Conservation (phyloP, 1,284 basidiomycete genomes). For the Cutaneotrichosporon cutaneum region DNA sequence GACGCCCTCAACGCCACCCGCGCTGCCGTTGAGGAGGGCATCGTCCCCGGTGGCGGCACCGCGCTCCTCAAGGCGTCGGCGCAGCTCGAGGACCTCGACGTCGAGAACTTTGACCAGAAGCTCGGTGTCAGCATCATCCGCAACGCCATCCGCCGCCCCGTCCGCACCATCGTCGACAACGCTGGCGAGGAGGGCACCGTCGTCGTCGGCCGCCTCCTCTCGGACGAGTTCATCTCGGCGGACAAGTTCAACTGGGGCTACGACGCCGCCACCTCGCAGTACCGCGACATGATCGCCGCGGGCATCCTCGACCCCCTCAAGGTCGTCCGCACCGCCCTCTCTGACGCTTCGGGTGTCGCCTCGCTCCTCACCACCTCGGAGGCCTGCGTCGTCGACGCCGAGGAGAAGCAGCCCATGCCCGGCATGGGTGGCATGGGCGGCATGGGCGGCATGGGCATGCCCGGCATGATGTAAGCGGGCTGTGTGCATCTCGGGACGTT, state of each 20-base stretch:
- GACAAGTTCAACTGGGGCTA: conserved; percentile 81
- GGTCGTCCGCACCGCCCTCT: conserved; percentile 86
- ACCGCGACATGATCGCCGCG: conserved; percentile 87
- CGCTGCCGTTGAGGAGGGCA: conserved; percentile 97
- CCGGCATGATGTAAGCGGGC: not conserved
- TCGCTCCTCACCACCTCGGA: conserved; percentile 90
- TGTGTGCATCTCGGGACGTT: conserved; percentile 2
- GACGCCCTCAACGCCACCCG: conserved; percentile 96
- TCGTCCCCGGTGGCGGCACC: conserved; percentile 92
- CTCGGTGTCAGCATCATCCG: conserved; percentile 93
- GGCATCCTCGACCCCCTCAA: conserved; percentile 94
- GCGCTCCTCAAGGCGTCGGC: conserved; percentile 77
- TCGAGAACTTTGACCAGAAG: conserved; percentile 95
- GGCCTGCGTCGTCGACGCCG: conserved; percentile 87
- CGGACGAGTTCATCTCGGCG: conserved; percentile 40
- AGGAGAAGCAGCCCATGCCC: conserved; percentile 66
- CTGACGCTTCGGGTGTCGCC: conserved; percentile 81
- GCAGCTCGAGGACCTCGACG: conserved; percentile 72
- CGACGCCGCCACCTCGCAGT: conserved; percentile 87
- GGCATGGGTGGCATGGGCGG: conserved; percentile 53
- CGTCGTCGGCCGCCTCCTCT: conserved; percentile 80
- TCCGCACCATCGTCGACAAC: conserved; percentile 88
- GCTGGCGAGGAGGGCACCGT: conserved; percentile 94
- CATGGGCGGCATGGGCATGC: conserved; percentile 25
- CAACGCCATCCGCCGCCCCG: conserved; percentile 77